Evolutionary conservation across 2,329 filamentous ascomycete species (phyloP), one percentile per base, ranked within the genome.

Genomic region (Curvularia sp.): DNA sequence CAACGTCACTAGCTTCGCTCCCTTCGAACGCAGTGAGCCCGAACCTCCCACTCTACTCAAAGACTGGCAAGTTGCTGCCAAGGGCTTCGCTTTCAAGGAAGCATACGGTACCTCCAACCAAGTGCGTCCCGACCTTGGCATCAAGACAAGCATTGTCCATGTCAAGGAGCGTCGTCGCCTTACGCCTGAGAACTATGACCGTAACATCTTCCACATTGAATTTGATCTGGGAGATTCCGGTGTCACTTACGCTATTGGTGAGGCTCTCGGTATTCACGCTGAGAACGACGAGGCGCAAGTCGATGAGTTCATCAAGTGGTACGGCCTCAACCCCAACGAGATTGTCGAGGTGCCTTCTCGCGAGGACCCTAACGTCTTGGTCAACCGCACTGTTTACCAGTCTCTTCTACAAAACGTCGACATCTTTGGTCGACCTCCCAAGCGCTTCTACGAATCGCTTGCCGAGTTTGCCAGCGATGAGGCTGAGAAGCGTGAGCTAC

Each of bases 201-300:
- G 95, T 69, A 97, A 99, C 84, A 98, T 99, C 79, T 99, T 99
- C 89, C 95, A 99, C 82, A 98, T 99, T 63, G 95, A 99, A 80
- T 99, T 99, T 72, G 95, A 98, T 74, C 87, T 99, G 24, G 94
- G 94, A 60, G 81, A 89, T 71, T 96, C 94, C 33, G 94, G 93
- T 39, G 87, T 99, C 64, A 97, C 87, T 42, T 99, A 99, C 81
- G 92, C 96, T 75, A 98, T 99, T 71, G 95, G 95, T 57, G 95
- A 99, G 81, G 95, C 95, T 47, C 88, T 99, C 18, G 95, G 95
- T 65, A 93, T 99, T 63, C 95, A 99, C 77, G 92, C 93, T 6
- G 92, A 98, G 80, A 99, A 99, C 78, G 89, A 98, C 76, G 84
- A 88, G 47, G 81, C 83, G 46, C 85, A 95, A 61, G 89, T 98